Base-by-base conservation (phyloP, 352 stramenopile species). In the Phytophthora quininea region DNA sequence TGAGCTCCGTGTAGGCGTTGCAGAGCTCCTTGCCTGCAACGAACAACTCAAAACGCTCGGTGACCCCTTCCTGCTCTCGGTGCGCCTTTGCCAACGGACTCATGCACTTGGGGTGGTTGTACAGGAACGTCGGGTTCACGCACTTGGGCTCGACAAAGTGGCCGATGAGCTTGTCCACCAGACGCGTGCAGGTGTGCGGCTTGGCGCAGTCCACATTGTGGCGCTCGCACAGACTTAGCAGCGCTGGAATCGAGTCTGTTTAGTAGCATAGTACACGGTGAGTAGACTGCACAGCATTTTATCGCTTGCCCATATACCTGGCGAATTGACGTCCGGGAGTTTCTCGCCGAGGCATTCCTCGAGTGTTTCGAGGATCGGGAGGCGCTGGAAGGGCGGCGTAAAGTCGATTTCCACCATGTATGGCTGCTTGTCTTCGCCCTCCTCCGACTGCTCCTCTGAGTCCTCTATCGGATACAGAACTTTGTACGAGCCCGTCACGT, bases 1-100 rank as follows among this genome's bases (percentile, higher is more conserved):
- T 99, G 45, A 99, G 92, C 81, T 99, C 98, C 30, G 97, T 99
- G 84, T 99, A 99, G 4, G 97, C 97, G 77, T 99, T 99, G 65
- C 93, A 98, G 32, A 99, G 82, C 86, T 99, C 91, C 66, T 96
- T 97, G 60, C 80, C 93, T 33, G 91, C 93, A 35, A 99, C 96
- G 74, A 99, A 99, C 30, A 99, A 82, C 85, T 99, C 98, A 69
- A 99, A 99, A 38, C 97, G 88, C 77, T 99, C 98, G 3, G 97
- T 99, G 60, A 99, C 77, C 33, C 90, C 88, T 11, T 83, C 68
- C 73, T 99, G 97, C 12, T 91, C 85, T 43, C 97, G 87, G 65
- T 99, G 97, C 49, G 92, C 84, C 72, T 99, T 99, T 31, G 86
- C 84, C 38, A 99, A 74, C 32, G 97, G 97, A 77, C 95, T 99